phyloP scores from a whole-genome alignment of 441 rosid genomes.

The Euphorbia schlechtendalii region DNA sequence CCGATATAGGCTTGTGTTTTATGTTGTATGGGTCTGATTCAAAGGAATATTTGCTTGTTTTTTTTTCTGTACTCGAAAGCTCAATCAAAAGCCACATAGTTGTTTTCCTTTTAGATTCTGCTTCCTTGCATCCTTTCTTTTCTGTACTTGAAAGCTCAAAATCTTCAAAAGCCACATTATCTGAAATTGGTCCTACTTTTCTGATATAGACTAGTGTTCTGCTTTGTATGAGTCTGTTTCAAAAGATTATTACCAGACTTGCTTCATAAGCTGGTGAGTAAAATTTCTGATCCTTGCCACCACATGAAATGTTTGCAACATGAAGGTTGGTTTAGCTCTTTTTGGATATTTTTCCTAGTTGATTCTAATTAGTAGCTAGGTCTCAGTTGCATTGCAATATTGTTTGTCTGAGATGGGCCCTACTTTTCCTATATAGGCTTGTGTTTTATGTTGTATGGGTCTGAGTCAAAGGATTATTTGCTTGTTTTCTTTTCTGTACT shows the following conservation, averaged over 20 bases:
- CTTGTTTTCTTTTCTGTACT: too few relatives aligned
- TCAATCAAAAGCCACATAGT: neutral
- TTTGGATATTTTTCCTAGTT: conserved; percentile 2
- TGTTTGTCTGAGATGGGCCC: neutral
- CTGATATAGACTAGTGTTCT: neutral
- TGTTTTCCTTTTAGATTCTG: neutral
- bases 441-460: neutral
- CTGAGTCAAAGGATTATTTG: neutral
- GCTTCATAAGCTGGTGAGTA: conserved; percentile 93
- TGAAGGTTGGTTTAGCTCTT: conserved; percentile 5
- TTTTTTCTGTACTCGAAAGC: too few relatives aligned
- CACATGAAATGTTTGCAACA: neutral
- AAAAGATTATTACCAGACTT: conserved; percentile 93
- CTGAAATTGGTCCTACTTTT: neutral
- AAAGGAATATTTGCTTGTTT: neutral
- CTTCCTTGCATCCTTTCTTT: neutral
- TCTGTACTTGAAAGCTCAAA: neutral
- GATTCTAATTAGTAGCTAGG: neutral
- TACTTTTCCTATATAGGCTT: neutral
- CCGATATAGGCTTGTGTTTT: conserved; percentile 1
- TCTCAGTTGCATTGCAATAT: neutral
- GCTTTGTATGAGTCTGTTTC: neutral
- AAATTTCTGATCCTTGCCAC: conserved; percentile 14
- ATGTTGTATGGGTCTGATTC: neutral
- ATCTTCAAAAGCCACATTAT: neutral